A percentile compares a stretch with the other conserved stretches of the same genome.
phyloP scores from a whole-genome alignment of 345 rosid genomes.

The Mallotus nudiflorus region DNA sequence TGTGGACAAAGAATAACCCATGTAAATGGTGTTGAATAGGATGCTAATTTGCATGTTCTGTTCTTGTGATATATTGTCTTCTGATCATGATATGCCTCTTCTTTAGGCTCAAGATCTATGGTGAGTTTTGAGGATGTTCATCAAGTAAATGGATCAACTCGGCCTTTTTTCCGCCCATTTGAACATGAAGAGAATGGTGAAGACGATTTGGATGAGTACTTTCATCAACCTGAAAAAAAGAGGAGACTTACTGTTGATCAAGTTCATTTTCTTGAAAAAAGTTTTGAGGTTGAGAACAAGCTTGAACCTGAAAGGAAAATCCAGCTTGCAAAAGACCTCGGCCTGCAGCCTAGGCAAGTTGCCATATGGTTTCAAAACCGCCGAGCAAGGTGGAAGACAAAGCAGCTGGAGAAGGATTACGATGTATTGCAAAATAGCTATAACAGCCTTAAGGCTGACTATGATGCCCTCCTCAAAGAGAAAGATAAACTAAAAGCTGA shows the following conservation, averaged over 20 bases:
- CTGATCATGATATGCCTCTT: background rate
- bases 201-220: conserved; percentile 28
- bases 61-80: background rate
- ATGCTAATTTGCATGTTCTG: background rate
- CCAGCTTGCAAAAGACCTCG: conserved; percentile 32
- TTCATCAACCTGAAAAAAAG: conserved; percentile 31
- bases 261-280: conserved; percentile 28
- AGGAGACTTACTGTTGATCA: conserved; percentile 27
- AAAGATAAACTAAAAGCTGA: conserved; percentile 28
- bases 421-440: conserved; percentile 22
- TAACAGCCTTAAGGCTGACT: conserved; percentile 24
- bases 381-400: conserved; percentile 35
- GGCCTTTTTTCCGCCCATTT: conserved; percentile 14
- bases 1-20: background rate
- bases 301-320: conserved; percentile 34
- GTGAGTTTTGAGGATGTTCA: conserved; percentile 29
- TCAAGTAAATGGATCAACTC: conserved; percentile 17
- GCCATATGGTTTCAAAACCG: conserved; percentile 37
- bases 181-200: conserved; percentile 26
- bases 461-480: conserved; percentile 23
- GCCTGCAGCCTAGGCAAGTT: conserved; percentile 32
- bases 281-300: conserved; percentile 34
- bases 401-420: conserved; percentile 31
- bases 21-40: background rate
- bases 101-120: conserved; percentile 34